Evolutionary conservation across 1,284 basidiomycete genomes (phyloP).

Genomic region (Cryptococcus amylolentus): DNA sequence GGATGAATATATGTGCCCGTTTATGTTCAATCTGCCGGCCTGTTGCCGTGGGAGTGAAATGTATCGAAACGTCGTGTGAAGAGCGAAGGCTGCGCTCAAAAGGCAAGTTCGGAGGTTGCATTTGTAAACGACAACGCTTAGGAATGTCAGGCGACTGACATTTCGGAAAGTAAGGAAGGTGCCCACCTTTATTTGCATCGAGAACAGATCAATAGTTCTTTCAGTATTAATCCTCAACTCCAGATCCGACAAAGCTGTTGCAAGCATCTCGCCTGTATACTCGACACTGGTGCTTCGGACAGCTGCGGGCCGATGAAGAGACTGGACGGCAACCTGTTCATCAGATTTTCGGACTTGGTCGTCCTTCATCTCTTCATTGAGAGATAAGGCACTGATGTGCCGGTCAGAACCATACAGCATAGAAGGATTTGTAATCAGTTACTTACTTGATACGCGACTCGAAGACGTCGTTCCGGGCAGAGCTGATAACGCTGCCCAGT

Average conservation of each 20-base stretch:
- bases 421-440: no score
- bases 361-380: not conserved
- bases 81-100: constrained; percentile 77
- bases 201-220: constrained; percentile 86
- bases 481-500: constrained; percentile 36
- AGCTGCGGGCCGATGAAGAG: not conserved
- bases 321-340: not conserved
- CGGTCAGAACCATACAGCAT: not conserved
- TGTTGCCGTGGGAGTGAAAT: constrained; percentile 73
- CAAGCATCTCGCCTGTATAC: not conserved
- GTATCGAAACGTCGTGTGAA: constrained; percentile 69
- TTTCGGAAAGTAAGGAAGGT: not conserved
- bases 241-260: constrained; percentile 65
- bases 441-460: constrained; percentile 18
- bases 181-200: constrained; percentile 85
- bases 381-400: not conserved
- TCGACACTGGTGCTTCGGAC: not conserved
- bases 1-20: constrained; percentile 79
- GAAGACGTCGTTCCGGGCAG: constrained; percentile 37
- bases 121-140: constrained; percentile 86
- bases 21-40: constrained; percentile 68
- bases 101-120: constrained; percentile 72
- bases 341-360: not conserved
- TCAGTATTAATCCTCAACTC: constrained; percentile 76
- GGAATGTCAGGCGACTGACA: not conserved